Evolutionary conservation across 768 basidiomycete species (phyloP).

Genomic region (Mycena capillaripes): DNA sequence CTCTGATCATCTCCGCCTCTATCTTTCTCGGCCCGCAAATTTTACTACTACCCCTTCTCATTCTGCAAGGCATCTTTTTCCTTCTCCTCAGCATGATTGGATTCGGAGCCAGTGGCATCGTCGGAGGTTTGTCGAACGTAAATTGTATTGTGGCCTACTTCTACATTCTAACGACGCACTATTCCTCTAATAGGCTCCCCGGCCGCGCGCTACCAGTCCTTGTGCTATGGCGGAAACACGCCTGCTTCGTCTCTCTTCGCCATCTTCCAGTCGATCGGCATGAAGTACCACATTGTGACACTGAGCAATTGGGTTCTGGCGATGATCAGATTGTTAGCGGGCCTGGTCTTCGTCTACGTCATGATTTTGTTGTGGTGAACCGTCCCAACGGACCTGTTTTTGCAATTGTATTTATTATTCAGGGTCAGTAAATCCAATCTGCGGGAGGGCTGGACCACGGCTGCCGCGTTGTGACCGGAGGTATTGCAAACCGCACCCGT

Average conservation of each 20-base stretch:
- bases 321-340: slow-evolving; percentile 46
- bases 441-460: too few relatives aligned
- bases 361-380: background rate
- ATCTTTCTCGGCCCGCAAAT: slow-evolving; percentile 44
- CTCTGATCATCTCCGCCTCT: slow-evolving; percentile 29
- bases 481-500: too few relatives aligned
- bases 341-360: background rate
- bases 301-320: slow-evolving; percentile 78
- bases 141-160: too few relatives aligned
- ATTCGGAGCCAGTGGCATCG: slow-evolving; percentile 36
- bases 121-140: slow-evolving; percentile 37
- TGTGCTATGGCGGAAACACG: slow-evolving; percentile 43
- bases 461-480: too few relatives aligned
- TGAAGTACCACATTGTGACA: slow-evolving; percentile 55
- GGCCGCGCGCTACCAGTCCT: slow-evolving; percentile 40
- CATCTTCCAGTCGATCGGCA: slow-evolving; percentile 42
- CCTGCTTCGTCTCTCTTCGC: slow-evolving; percentile 40
- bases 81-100: slow-evolving; percentile 25
- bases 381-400: too few relatives aligned
- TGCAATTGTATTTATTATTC: too few relatives aligned
- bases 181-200: too few relatives aligned
- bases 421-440: too few relatives aligned
- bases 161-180: too few relatives aligned
- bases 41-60: slow-evolving; percentile 40
- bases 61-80: slow-evolving; percentile 37